phyloP scores from a whole-genome alignment of 495 filamentous ascomycete genomes.

The Xylaria acuta region DNA sequence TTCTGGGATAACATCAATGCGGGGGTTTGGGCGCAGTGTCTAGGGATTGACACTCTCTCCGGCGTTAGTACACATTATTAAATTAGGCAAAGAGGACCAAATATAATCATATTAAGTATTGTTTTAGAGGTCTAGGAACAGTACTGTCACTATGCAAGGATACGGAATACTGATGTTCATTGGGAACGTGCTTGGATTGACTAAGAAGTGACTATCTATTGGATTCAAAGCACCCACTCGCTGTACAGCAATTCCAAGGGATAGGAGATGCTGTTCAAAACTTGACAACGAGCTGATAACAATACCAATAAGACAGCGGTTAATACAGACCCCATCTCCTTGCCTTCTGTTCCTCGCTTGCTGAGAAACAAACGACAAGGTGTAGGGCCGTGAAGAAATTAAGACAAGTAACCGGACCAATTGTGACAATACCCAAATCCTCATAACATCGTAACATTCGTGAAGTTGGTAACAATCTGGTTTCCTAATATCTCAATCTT shows the following conservation, averaged over 20 bases:
- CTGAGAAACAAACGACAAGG: not conserved
- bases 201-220: constrained; percentile 1
- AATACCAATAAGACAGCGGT: not conserved
- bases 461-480: constrained; percentile 24
- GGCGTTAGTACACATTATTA: not conserved
- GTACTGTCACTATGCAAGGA: not conserved
- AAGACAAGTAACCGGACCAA: not conserved
- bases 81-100: not conserved
- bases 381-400: not conserved
- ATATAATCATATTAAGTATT: not conserved
- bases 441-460: constrained; percentile 10
- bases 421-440: constrained; percentile 11
- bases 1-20: too few species aligned
- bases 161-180: not conserved
- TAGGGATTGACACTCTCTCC: too few species aligned
- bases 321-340: not conserved
- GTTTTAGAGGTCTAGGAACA: not conserved
- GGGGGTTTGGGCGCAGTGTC: too few species aligned
- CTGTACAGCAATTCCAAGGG: not conserved
- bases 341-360: constrained; percentile 5
- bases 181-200: constrained; percentile 2
- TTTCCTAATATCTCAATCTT: constrained; percentile 11
- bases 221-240: not conserved
- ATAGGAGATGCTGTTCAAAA: not conserved
- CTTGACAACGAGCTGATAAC: not conserved